A percentile compares a stretch with the other conserved stretches of the same genome.
phyloP scores from a whole-genome alignment of 345 rosid species.

The Arabis hirsuta region DNA sequence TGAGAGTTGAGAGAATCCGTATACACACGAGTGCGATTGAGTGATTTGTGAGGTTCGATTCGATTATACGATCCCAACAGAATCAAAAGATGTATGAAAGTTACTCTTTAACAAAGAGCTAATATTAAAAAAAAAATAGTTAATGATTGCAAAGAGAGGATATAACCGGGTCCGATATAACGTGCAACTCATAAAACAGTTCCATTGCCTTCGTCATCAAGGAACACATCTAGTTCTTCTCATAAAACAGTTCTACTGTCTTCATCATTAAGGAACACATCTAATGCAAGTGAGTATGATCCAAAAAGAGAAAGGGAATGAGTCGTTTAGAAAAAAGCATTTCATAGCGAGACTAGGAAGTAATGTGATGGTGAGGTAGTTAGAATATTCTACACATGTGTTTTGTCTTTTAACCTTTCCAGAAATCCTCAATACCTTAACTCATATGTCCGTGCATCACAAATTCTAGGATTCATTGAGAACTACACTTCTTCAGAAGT shows the following conservation, averaged over 20 bases:
- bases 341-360: not conserved
- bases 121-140: not conserved
- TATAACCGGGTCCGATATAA: not conserved
- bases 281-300: not conserved
- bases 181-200: not conserved
- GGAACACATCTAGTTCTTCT: not conserved
- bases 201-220: not conserved
- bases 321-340: not conserved
- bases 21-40: too few relatives aligned
- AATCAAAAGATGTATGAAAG: not conserved
- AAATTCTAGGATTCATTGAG: not conserved
- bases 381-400: not conserved
- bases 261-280: too few relatives aligned
- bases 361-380: constrained; percentile 12
- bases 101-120: not conserved
- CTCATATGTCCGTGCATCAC: not conserved
- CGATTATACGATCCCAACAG: too few relatives aligned
- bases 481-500: not conserved
- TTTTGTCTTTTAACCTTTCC: not conserved
- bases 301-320: not conserved
- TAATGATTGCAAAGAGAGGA: not conserved
- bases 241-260: not conserved
- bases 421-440: not conserved
- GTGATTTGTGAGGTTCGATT: too few relatives aligned
- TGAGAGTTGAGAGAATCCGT: too few relatives aligned